phyloP scores from a whole-genome alignment of 1,284 basidiomycete species.

The Sporisorium sorghi region DNA sequence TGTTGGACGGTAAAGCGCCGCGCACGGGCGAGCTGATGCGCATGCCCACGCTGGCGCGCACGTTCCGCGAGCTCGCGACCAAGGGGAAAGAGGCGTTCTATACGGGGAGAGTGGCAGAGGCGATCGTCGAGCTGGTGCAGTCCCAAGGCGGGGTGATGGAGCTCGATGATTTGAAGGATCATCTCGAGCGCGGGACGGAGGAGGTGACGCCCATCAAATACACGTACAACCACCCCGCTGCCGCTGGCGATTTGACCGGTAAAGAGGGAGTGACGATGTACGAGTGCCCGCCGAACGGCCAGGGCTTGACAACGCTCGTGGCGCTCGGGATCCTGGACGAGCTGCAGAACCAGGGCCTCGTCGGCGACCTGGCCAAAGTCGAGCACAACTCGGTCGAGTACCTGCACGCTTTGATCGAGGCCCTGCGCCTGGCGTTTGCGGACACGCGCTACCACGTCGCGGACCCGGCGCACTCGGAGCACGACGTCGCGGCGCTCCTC shows the following conservation, averaged over 20 bases:
- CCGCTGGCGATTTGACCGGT: conserved; percentile 28
- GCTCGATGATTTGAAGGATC: conserved; percentile 84
- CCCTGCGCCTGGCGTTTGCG: conserved; percentile 79
- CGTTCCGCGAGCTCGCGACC: conserved; percentile 82
- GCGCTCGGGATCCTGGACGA: conserved; percentile 91
- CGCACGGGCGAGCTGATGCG: conserved; percentile 69
- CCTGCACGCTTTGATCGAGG: conserved; percentile 86
- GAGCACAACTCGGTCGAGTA: conserved; percentile 90
- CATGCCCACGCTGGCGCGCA: conserved; percentile 80
- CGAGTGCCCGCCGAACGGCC: conserved; percentile 92
- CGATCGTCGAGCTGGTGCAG: conserved; percentile 80
- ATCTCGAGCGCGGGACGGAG: conserved; percentile 74
- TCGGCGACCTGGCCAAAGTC: conserved; percentile 79
- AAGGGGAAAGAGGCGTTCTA: conserved; percentile 92
- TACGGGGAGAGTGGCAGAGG: conserved; percentile 86
- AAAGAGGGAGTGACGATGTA: conserved; percentile 73
- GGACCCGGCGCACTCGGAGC: conserved; percentile 80
- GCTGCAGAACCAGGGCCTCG: conserved; percentile 80
- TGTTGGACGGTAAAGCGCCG: conserved; percentile 79
- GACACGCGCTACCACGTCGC: conserved; percentile 88
- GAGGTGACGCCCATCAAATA: conserved; percentile 91
- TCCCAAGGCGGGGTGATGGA: conserved; percentile 89
- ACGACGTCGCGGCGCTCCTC: conserved; percentile 73
- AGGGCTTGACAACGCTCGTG: conserved; percentile 92
- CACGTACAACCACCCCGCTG: conserved; percentile 75